phyloP scores from a whole-genome alignment of 371 early-diverging fungal genomes.

The Lichtheimia corymbifera region DNA sequence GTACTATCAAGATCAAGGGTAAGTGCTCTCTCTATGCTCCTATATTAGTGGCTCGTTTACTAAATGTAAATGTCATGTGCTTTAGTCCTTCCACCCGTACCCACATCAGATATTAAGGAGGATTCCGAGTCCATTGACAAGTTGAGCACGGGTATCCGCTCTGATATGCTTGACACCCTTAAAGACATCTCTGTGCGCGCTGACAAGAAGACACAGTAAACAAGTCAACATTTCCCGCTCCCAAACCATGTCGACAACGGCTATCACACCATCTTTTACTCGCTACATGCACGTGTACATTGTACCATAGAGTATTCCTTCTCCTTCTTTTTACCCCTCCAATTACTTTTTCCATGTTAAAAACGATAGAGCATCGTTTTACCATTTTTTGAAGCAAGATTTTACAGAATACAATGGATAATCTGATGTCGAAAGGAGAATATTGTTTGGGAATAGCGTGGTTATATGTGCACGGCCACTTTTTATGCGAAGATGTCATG shows the following conservation, averaged over 20 bases:
- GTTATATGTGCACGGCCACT: too few species aligned
- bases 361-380: constrained; percentile 2
- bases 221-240: not conserved
- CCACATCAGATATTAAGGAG: constrained; percentile 58
- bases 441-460: too few species aligned
- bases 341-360: not conserved
- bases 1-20: constrained; percentile 76
- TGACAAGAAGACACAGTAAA: constrained; percentile 30
- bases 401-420: too few species aligned
- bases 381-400: not conserved
- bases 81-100: constrained; percentile 76
- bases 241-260: not conserved
- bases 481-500: too few species aligned
- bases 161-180: constrained; percentile 73
- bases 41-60: too few species aligned
- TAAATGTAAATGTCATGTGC: too few species aligned
- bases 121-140: constrained; percentile 74
- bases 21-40: not conserved
- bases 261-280: not conserved
- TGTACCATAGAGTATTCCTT: not conserved
- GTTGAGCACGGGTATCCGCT: constrained; percentile 66
- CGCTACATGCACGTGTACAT: not conserved
- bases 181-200: constrained; percentile 56
- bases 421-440: too few species aligned
- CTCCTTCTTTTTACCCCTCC: not conserved